Percentiles rank a stretch among this genome's conserved stretches.
phyloP scores from a whole-genome alignment of 345 rosid species.

The Jatropha curcas region DNA sequence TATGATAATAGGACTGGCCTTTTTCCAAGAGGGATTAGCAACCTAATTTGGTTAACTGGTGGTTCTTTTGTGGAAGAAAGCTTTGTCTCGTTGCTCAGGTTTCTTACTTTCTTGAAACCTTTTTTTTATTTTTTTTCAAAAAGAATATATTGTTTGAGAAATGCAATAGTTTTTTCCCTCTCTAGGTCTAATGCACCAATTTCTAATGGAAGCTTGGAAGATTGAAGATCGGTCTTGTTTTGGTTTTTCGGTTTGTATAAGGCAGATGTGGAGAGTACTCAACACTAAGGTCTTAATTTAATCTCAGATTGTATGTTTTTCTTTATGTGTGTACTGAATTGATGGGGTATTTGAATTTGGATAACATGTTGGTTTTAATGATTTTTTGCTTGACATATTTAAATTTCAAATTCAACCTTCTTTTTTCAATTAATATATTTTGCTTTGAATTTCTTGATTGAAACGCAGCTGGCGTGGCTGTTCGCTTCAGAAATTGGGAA shows the following conservation, averaged over 20 bases:
- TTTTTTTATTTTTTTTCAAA: background rate
- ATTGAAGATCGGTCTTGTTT: constrained; percentile 72
- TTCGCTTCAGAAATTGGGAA: constrained; percentile 64
- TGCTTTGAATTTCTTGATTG: background rate
- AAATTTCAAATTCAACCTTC: no score
- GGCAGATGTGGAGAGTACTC: constrained; percentile 56
- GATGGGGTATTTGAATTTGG: no score
- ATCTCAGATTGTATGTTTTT: no score
- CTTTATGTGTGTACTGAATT: no score
- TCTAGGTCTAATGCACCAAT: constrained; percentile 73
- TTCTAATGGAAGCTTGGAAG: constrained; percentile 38
- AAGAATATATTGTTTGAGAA: background rate
- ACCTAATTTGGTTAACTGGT: constrained; percentile 54
- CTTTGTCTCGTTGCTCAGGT: constrained; percentile 87
- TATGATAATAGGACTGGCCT: constrained; percentile 70
- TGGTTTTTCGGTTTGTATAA: constrained; percentile 67
- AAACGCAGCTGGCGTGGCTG: constrained; percentile 81
- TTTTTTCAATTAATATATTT: no score
- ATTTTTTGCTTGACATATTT: no score
- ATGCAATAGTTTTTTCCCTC: background rate
- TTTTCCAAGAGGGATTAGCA: constrained; percentile 41
- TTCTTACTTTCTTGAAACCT: background rate
- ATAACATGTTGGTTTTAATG: no score
- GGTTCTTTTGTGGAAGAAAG: constrained; percentile 53
- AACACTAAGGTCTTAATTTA: constrained; percentile 64